Evolutionary conservation across 345 rosid species (phyloP).

Genomic region (Microcos paniculata): DNA sequence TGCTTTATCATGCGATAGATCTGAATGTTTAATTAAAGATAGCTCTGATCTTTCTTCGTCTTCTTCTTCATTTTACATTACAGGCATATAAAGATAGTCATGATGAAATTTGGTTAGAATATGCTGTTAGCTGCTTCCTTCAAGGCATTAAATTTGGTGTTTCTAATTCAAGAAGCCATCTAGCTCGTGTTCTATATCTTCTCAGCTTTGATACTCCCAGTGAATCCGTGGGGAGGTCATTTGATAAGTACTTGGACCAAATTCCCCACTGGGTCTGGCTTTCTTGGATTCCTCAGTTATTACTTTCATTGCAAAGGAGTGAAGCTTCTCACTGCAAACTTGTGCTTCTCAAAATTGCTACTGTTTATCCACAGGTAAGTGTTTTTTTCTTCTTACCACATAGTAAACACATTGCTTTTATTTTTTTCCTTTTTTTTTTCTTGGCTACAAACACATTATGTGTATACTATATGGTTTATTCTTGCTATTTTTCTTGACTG

Average conservation of each 20-base stretch:
- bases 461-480: background rate
- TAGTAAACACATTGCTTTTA: background rate
- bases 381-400: background rate
- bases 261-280: slow-evolving; percentile 99
- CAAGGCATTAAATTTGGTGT: slow-evolving; percentile 97
- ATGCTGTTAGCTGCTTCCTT: slow-evolving; percentile 96
- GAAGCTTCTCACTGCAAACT: slow-evolving; percentile 99
- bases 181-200: slow-evolving; percentile 93
- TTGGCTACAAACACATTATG: background rate
- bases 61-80: slow-evolving; percentile 21
- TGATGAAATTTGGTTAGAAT: slow-evolving; percentile 96
- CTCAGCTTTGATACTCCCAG: slow-evolving; percentile 92
- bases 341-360: slow-evolving; percentile 84
- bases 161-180: slow-evolving; percentile 93
- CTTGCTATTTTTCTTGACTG: slow-evolving; percentile 11
- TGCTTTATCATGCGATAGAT: slow-evolving; percentile 8
- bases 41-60: slow-evolving; percentile 20
- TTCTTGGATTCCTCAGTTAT: slow-evolving; percentile 94
- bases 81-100: slow-evolving; percentile 86
- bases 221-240: slow-evolving; percentile 94
- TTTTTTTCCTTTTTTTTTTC: no score
- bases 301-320: slow-evolving; percentile 96
- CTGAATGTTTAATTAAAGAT: background rate
- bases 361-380: slow-evolving; percentile 86
- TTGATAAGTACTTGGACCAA: slow-evolving; percentile 91